These are phyloP conservation scores for Epichloe gansuensis DNA, from an alignment of 2,329 filamentous ascomycete species.

Conservation along the genomic window DNA sequence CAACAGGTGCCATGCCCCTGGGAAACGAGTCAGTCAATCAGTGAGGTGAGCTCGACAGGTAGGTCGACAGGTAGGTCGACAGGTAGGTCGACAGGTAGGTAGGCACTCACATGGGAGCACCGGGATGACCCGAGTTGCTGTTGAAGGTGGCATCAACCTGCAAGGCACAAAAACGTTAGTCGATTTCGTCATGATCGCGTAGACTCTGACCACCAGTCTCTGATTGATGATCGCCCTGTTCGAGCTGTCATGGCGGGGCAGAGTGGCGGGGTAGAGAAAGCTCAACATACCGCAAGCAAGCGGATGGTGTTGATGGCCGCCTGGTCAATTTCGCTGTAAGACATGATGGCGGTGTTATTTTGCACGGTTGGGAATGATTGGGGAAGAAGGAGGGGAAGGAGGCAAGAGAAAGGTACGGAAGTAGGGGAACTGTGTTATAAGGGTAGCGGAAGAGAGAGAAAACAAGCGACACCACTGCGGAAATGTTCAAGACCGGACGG, in stretches of 20 bases:
- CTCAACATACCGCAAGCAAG: conserved; percentile 71
- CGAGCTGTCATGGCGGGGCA: conserved; percentile 17
- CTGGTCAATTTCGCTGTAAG: conserved; percentile 76
- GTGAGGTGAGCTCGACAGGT: not conserved
- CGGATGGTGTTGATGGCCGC: conserved; percentile 98
- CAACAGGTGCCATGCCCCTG: conserved; percentile 78
- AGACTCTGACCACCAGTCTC: conserved; percentile 1
- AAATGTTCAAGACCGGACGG: not conserved
- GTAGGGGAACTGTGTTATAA: conserved; percentile 16
- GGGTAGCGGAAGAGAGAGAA: conserved; percentile 14
- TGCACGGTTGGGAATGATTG: conserved; percentile 9
- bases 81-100: not conserved
- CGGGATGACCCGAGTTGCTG: conserved; percentile 96
- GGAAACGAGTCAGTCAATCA: conserved; percentile 19
- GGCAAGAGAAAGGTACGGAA: conserved; percentile 11
- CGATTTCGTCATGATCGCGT: not conserved
- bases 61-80: no score
- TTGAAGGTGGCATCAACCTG: conserved; percentile 95
- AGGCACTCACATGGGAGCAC: conserved; percentile 74
- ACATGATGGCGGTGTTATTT: conserved; percentile 51
- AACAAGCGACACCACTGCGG: not conserved
- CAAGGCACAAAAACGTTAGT: not conserved
- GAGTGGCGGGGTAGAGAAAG: conserved; percentile 14
- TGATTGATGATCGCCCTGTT: not conserved
- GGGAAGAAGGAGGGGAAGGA: conserved; percentile 11